phyloP scores from a whole-genome alignment of 768 basidiomycete genomes.

The Calocybe cyanea region DNA sequence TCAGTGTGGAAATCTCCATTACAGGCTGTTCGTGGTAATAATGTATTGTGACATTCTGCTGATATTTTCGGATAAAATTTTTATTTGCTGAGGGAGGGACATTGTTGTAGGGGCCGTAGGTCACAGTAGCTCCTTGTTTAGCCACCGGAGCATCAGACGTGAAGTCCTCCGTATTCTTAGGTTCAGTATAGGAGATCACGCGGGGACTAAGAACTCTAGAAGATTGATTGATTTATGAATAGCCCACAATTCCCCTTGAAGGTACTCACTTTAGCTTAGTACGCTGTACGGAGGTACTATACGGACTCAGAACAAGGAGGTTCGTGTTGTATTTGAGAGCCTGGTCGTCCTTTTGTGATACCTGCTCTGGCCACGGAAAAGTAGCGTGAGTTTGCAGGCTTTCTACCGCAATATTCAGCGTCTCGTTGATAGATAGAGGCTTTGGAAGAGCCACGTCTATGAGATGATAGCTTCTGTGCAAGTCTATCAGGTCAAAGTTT shows the following conservation, averaged over 20 bases:
- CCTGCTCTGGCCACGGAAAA: slow-evolving; percentile 68
- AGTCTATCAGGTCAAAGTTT: slow-evolving; percentile 6
- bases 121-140: slow-evolving; percentile 76
- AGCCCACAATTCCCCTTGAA: not conserved
- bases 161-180: slow-evolving; percentile 56
- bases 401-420: slow-evolving; percentile 74
- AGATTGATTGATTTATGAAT: slow-evolving; percentile 4
- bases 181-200: slow-evolving; percentile 69
- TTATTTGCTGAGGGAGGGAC: slow-evolving; percentile 59
- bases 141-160: slow-evolving; percentile 57
- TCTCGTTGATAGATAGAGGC: slow-evolving; percentile 52
- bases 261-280: slow-evolving; percentile 77
- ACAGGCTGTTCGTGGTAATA: slow-evolving; percentile 84
- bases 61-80: slow-evolving; percentile 55
- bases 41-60: slow-evolving; percentile 69
- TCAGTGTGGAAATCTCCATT: slow-evolving; percentile 66
- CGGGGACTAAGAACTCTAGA: slow-evolving; percentile 66
- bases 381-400: slow-evolving; percentile 77
- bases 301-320: slow-evolving; percentile 82
- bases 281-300: slow-evolving; percentile 74
- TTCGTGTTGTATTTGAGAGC: slow-evolving; percentile 73
- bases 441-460: slow-evolving; percentile 65
- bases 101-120: slow-evolving; percentile 84
- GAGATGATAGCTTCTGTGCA: slow-evolving; percentile 41
- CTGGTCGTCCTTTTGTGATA: slow-evolving; percentile 74